Evolutionary conservation across 371 early-diverging fungal genomes (phyloP).

Genomic region (Mortierella polycephala): DNA sequence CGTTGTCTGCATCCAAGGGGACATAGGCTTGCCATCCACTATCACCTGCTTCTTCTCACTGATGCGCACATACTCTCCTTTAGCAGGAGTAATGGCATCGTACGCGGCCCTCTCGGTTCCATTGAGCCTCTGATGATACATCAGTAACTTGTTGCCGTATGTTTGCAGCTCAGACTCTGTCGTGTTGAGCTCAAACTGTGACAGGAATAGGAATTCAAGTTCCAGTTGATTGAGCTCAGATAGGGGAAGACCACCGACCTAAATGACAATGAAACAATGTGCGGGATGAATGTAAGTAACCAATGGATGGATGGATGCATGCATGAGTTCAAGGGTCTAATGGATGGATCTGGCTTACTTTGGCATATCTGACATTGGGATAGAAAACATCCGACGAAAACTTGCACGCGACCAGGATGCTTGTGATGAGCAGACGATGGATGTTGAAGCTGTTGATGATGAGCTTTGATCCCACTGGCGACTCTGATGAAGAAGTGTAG

Average conservation of each 20-base stretch:
- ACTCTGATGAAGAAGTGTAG: slow-evolving; percentile 51
- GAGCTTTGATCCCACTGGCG: slow-evolving; percentile 54
- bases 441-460: slow-evolving; percentile 80
- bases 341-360: slow-evolving; percentile 57
- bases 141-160: slow-evolving; percentile 70
- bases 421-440: slow-evolving; percentile 85
- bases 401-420: slow-evolving; percentile 85
- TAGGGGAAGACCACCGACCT: slow-evolving; percentile 89
- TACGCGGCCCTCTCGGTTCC: slow-evolving; percentile 39
- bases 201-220: slow-evolving; percentile 86
- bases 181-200: slow-evolving; percentile 84
- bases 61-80: slow-evolving; percentile 38
- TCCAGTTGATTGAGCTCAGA: slow-evolving; percentile 90
- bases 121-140: slow-evolving; percentile 53
- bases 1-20: slow-evolving; percentile 21
- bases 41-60: slow-evolving; percentile 37
- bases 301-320: slow-evolving; percentile 8
- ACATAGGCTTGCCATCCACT: slow-evolving; percentile 14
- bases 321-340: background rate
- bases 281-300: background rate
- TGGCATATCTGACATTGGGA: slow-evolving; percentile 80
- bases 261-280: slow-evolving; percentile 8
- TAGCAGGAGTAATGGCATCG: slow-evolving; percentile 45
- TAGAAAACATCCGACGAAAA: slow-evolving; percentile 86
- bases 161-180: slow-evolving; percentile 75